These are phyloP conservation scores for Exophiala sp. DNA, from an alignment of 2,329 filamentous ascomycete species.

Conservation along the genomic window DNA sequence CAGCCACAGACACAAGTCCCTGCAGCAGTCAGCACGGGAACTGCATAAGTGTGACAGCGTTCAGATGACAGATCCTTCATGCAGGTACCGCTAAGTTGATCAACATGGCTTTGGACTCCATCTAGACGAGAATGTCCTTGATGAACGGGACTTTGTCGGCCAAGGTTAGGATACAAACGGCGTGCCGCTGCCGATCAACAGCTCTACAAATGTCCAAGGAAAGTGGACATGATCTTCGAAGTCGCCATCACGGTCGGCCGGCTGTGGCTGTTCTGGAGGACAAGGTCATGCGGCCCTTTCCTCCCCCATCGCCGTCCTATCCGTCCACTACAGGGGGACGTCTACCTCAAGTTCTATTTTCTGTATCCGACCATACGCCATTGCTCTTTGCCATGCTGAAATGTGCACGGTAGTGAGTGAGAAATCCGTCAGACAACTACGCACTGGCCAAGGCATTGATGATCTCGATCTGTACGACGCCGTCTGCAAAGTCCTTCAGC, in stretches of 20 bases:
- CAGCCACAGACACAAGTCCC: not conserved
- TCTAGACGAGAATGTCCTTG: not conserved
- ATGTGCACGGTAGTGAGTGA: slow-evolving; percentile 1
- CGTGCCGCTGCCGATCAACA: not conserved
- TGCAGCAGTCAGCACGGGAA: slow-evolving; percentile 1
- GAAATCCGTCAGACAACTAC: not conserved
- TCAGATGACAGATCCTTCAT: not conserved
- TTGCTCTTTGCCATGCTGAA: slow-evolving; percentile 14
- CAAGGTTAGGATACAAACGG: not conserved
- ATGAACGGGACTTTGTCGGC: too few species aligned
- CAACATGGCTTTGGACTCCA: not conserved
- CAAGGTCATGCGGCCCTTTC: slow-evolving; percentile 10
- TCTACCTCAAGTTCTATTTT: not conserved
- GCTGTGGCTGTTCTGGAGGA: slow-evolving; percentile 3
- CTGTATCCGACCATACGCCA: not conserved
- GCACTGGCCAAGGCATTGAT: slow-evolving; percentile 20
- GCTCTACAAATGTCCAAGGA: not conserved
- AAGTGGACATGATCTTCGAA: not conserved
- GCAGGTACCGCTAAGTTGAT: not conserved
- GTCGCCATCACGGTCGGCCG: slow-evolving; percentile 1
- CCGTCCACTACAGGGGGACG: not conserved
- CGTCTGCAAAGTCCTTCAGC: slow-evolving; percentile 40
- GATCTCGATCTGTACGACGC: slow-evolving; percentile 22
- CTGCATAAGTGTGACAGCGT: not conserved
- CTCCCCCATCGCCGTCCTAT: slow-evolving; percentile 6